Evolutionary conservation across 2,329 filamentous ascomycete species (phyloP).

Genomic region (Aspergillus luchuensis): DNA sequence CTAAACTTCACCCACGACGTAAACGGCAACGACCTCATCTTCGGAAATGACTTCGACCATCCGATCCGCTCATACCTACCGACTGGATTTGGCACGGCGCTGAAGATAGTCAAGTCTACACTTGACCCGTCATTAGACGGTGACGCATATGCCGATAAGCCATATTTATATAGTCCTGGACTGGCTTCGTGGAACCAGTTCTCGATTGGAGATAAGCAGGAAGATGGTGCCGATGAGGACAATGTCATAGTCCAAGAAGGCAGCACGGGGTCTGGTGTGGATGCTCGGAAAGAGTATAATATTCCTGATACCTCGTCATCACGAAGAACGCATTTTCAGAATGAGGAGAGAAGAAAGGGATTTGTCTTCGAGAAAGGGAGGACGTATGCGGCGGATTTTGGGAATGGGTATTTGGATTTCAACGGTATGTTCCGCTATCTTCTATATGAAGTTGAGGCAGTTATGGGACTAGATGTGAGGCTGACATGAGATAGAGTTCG

Average conservation of each 20-base stretch:
- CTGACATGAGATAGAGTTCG: conserved; percentile 33
- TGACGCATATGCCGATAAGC: conserved; percentile 82
- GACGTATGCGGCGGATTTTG: conserved; percentile 72
- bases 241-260: conserved; percentile 65
- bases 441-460: background rate
- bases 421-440: conserved; percentile 51
- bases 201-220: conserved; percentile 33
- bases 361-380: conserved; percentile 66
- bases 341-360: conserved; percentile 54
- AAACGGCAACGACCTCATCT: conserved; percentile 73
- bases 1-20: conserved; percentile 73
- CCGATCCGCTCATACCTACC: conserved; percentile 85
- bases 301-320: conserved; percentile 57
- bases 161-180: conserved; percentile 82
- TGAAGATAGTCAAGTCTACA: conserved; percentile 84
- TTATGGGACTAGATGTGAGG: background rate
- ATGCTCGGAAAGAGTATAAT: conserved; percentile 49
- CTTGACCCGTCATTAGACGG: conserved; percentile 90
- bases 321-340: conserved; percentile 64
- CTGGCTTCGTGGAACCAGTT: conserved; percentile 78
- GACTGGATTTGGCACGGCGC: conserved; percentile 79
- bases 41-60: conserved; percentile 93
- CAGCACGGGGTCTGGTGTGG: conserved; percentile 57
- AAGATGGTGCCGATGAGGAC: conserved; percentile 7
- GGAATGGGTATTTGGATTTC: conserved; percentile 91